phyloP scores from a whole-genome alignment of 768 basidiomycete species.

The Tubosaeta sp. region DNA sequence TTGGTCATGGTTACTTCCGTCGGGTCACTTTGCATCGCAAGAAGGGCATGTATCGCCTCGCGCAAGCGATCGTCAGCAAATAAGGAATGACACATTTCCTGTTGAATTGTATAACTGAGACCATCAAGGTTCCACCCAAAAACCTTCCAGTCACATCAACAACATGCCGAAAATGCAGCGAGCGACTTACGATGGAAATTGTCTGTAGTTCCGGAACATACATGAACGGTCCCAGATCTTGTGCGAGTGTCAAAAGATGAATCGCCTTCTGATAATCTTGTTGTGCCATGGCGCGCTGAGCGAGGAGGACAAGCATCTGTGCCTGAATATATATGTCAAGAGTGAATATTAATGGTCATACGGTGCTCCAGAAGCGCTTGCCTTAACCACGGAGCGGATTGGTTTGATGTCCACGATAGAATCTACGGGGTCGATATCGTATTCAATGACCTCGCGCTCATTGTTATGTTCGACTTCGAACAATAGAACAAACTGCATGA shows the following conservation, averaged over 20 bases:
- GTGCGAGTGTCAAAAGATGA: constrained; percentile 1
- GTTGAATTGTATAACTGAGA: neutral
- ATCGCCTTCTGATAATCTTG: neutral
- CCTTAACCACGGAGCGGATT: neutral
- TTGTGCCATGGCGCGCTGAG: neutral
- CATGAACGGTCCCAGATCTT: neutral
- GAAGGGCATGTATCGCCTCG: neutral
- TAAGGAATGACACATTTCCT: neutral
- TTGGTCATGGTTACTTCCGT: neutral
- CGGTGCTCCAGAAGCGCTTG: neutral
- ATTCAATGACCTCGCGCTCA: too few relatives aligned
- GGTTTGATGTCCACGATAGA: neutral
- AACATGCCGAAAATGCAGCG: neutral
- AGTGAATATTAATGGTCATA: neutral
- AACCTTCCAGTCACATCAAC: constrained; percentile 4
- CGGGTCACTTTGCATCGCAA: neutral
- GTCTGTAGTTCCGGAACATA: constrained; percentile 1
- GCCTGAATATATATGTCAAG: neutral
- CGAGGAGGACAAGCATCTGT: constrained; percentile 1
- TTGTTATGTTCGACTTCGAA: too few relatives aligned
- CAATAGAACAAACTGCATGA: too few relatives aligned
- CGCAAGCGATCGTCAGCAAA: neutral
- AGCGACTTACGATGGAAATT: constrained; percentile 1
- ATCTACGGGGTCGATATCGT: too few relatives aligned
- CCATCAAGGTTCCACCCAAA: constrained; percentile 12